These are phyloP conservation scores for Vigna angularis DNA, from an alignment of 306 rosid species.

Conservation along the genomic window DNA sequence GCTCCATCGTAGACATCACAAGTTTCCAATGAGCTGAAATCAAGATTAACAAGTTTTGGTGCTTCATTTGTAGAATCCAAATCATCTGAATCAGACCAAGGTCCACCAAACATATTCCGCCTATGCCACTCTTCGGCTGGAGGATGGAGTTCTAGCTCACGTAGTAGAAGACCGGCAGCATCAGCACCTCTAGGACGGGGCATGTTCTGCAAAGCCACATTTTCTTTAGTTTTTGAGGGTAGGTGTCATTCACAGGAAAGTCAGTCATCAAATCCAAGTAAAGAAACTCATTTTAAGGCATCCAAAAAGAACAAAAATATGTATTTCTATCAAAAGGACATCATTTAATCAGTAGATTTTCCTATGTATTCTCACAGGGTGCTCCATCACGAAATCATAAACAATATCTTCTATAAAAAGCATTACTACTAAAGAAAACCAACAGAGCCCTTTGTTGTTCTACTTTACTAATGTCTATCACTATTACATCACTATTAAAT, in stretches of 20 bases:
- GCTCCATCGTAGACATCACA: conserved; percentile 65
- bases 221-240: conserved; percentile 30
- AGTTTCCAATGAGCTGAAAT: conserved; percentile 68
- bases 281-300: conserved; percentile 27
- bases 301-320: conserved; percentile 20
- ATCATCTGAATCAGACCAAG: conserved; percentile 82
- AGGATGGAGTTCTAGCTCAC: conserved; percentile 95
- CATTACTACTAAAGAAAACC: conserved; percentile 15
- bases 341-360: conserved; percentile 4
- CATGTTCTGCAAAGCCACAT: conserved; percentile 68
- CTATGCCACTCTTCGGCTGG: conserved; percentile 99
- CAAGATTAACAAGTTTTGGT: conserved; percentile 65
- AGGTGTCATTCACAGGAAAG: conserved; percentile 5
- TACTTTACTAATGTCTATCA: conserved; percentile 12
- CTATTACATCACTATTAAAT: conserved; percentile 19
- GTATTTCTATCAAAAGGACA: conserved; percentile 12
- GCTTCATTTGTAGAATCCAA: conserved; percentile 61
- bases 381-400: conserved; percentile 29
- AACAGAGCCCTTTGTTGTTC: conserved; percentile 1
- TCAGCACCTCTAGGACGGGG: conserved; percentile 97
- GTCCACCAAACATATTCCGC: conserved; percentile 85
- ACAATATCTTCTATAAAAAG: conserved; percentile 6
- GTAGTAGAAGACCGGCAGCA: conserved; percentile 92
- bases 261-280: conserved; percentile 7
- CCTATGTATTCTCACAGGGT: conserved; percentile 4